Conservation (phyloP, 768 basidiomycete genomes). For the Kwoniella sp. region DNA sequence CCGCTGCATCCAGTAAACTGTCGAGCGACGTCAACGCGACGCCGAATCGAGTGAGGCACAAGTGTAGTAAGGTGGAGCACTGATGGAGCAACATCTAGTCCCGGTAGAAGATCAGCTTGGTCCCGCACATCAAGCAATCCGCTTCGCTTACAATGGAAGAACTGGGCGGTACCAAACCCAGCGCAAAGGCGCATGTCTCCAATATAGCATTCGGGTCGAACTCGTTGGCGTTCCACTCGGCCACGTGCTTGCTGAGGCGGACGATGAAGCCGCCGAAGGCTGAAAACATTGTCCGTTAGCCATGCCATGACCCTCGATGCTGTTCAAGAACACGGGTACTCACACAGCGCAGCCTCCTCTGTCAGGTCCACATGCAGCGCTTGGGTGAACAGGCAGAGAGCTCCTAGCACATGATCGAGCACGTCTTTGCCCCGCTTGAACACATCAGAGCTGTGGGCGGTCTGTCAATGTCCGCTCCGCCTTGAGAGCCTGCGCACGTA, state of each 20-base stretch:
- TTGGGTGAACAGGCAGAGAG: conserved; percentile 11
- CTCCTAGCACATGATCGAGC: conserved; percentile 18
- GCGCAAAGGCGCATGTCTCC: conserved; percentile 6
- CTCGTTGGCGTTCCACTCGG: conserved; percentile 27
- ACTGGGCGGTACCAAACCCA: conserved; percentile 4
- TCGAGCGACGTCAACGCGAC: conserved; percentile 6
- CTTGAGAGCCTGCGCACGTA: background rate
- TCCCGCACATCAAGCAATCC: background rate
- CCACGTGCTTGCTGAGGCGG: conserved; percentile 30
- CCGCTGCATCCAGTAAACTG: conserved; percentile 11
- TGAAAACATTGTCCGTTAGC: background rate
- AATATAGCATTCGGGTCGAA: conserved; percentile 29
- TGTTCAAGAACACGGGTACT: background rate
- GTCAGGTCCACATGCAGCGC: conserved; percentile 12
- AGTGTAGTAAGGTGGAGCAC: conserved; percentile 28
- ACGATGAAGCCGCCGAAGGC: conserved; percentile 28
- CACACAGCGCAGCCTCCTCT: conserved; percentile 20
- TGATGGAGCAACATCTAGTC: conserved; percentile 29
- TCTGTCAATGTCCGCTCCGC: background rate
- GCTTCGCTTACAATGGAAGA: conserved; percentile 7
- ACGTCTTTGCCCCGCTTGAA: conserved; percentile 26
- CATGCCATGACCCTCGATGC: too few relatives aligned
- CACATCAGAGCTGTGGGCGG: conserved; percentile 18
- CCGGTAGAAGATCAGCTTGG: background rate
- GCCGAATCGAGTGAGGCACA: conserved; percentile 25